phyloP scores from a whole-genome alignment of 352 stramenopile species.

The Pythium rhizo-oryzae region DNA sequence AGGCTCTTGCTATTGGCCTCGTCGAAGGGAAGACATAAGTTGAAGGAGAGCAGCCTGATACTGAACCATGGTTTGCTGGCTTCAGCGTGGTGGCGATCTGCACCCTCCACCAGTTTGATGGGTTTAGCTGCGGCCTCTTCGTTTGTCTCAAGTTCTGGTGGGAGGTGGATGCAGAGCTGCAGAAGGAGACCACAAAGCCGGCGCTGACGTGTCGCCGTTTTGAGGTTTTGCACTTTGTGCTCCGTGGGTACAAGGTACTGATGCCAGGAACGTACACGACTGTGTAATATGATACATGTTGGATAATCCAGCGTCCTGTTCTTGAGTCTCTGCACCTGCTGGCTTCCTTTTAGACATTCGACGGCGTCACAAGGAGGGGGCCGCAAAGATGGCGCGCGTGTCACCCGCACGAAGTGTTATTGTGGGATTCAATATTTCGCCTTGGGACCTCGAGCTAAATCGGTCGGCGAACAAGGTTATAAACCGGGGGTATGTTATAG shows the following conservation, averaged over 20 bases:
- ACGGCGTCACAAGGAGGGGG: too few relatives aligned
- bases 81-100: not conserved
- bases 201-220: not conserved
- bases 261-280: too few relatives aligned
- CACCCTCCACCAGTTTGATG: not conserved
- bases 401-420: too few relatives aligned
- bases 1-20: not conserved
- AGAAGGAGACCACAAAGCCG: not conserved
- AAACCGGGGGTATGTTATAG: too few relatives aligned
- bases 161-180: not conserved
- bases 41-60: not conserved
- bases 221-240: not conserved
- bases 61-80: not conserved
- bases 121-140: not conserved
- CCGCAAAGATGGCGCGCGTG: too few relatives aligned
- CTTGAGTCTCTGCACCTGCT: too few relatives aligned
- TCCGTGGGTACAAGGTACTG: not conserved
- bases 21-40: not conserved
- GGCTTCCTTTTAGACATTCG: too few relatives aligned
- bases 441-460: too few relatives aligned
- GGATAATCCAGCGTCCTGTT: too few relatives aligned
- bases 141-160: conserved; percentile 10
- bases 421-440: too few relatives aligned
- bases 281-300: too few relatives aligned
- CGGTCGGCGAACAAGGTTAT: too few relatives aligned